phyloP scores from a whole-genome alignment of 1,284 basidiomycete species.

The Chiua sp. region DNA sequence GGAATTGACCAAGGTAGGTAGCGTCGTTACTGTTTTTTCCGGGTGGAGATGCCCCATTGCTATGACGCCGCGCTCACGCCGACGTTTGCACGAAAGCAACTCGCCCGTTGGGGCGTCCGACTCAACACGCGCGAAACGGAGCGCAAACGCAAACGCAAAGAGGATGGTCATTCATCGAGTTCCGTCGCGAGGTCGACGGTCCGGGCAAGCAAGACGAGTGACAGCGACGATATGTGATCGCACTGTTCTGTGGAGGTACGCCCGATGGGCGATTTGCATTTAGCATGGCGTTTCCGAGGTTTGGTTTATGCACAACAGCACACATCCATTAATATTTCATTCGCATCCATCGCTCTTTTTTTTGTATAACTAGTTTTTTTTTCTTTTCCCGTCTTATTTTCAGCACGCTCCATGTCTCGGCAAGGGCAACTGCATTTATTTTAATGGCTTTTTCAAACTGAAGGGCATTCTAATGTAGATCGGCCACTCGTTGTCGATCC shows the following conservation, averaged over 20 bases:
- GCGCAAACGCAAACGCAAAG: constrained; percentile 60
- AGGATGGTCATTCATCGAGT: constrained; percentile 25
- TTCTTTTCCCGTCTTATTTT: neutral
- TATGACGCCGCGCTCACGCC: constrained; percentile 3
- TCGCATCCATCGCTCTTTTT: constrained; percentile 7
- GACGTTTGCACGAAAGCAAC: constrained; percentile 48
- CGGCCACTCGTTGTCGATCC: neutral
- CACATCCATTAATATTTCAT: constrained; percentile 10
- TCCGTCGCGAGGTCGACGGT: constrained; percentile 9
- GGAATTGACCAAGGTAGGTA: constrained; percentile 71
- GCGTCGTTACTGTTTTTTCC: neutral
- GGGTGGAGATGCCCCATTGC: neutral
- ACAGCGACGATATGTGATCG: constrained; percentile 32
- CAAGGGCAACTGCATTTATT: constrained; percentile 8
- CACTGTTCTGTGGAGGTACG: neutral
- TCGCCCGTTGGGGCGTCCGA: constrained; percentile 70
- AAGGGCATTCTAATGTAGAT: constrained; percentile 20
- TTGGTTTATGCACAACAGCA: constrained; percentile 1
- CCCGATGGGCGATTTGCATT: neutral
- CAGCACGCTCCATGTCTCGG: constrained; percentile 6
- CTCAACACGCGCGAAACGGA: constrained; percentile 75
- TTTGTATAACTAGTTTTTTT: constrained; percentile 24
- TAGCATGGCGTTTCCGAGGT: constrained; percentile 4
- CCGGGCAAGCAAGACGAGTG: constrained; percentile 23
- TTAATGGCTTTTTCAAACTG: constrained; percentile 6